Base-by-base conservation (phyloP, 495 filamentous ascomycete genomes). In the Aspergillus hancockii region DNA sequence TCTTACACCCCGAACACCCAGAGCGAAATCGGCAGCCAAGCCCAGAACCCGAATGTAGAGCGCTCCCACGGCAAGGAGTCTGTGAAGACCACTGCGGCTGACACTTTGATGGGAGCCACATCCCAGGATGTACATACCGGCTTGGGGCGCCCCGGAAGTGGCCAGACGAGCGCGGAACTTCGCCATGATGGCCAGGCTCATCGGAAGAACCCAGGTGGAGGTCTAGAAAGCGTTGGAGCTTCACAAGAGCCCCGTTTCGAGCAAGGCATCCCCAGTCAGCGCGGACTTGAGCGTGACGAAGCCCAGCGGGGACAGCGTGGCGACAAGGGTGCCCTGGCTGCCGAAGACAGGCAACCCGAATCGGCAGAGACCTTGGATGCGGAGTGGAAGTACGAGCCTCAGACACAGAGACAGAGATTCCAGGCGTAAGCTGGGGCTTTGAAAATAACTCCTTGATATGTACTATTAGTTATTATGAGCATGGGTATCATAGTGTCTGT, bases 91-190 rank as follows among this genome's bases (percentile, higher is more conserved):
- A 71, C 68, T 9, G 80, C 87, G 4, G 67, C 70, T 0, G 80
- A 84, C 25, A 85, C 86, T 0, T 67, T 90, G 14, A 69, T 67
- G 19, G 90, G 90, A 5, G 79, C 88, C 2, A 90, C 87, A 0
- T 88, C 83, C 4, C 65, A 64, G 31, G 83, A 86, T 52, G 79
- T 93, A 6, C 67, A 92, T 71, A 74, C 71, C 0, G 83, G 86
- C 0, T 52, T 84, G 0, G 87, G 87, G 0, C 80, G 85, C 45
- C 89, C 89, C 0, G 73, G 80, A 3, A 73, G 82, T 34, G 90
- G 89, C 1, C 79, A 87, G 76, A 84, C 84, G 12, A 77, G 71
- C 52, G 65, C 62, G 3, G 88, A 94, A 73, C 28, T 85, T 23
- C 72, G 63, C 3, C 80, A 87, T 56, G 81, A 84, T 54, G 82